These are phyloP conservation scores for Apostasia shenzhenica DNA, from an alignment of 106 monocot genomes.

Conservation along the genomic window DNA sequence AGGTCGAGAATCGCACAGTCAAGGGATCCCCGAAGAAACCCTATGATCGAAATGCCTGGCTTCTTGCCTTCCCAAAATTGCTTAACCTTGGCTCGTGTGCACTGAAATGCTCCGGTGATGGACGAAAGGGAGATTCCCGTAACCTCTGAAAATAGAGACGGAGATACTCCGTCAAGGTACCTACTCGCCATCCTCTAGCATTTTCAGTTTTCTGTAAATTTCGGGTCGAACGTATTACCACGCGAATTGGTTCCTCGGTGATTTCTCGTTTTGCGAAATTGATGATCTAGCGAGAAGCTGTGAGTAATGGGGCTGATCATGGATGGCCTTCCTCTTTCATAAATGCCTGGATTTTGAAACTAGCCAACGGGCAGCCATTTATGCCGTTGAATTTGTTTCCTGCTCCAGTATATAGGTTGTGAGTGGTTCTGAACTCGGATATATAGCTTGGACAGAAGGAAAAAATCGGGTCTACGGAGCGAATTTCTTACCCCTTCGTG, in stretches of 20 bases:
- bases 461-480: no score
- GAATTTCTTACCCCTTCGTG: no score
- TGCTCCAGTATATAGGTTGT: no score
- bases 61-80: neutral
- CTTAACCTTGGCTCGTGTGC: neutral
- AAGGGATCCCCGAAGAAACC: neutral
- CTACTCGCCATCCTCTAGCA: neutral
- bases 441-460: no score
- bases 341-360: neutral
- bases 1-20: no score
- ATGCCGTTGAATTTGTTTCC: no score
- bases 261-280: neutral
- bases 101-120: slow-evolving; percentile 7
- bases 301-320: neutral
- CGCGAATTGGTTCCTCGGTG: neutral
- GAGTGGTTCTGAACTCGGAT: no score
- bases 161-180: slow-evolving; percentile 6
- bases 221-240: neutral
- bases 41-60: neutral
- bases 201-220: neutral
- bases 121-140: slow-evolving; percentile 6
- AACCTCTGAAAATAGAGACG: neutral
- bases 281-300: neutral
- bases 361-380: no score
- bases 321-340: neutral